phyloP scores from a whole-genome alignment of 768 basidiomycete species.

The Daedaleopsis sinensis region DNA sequence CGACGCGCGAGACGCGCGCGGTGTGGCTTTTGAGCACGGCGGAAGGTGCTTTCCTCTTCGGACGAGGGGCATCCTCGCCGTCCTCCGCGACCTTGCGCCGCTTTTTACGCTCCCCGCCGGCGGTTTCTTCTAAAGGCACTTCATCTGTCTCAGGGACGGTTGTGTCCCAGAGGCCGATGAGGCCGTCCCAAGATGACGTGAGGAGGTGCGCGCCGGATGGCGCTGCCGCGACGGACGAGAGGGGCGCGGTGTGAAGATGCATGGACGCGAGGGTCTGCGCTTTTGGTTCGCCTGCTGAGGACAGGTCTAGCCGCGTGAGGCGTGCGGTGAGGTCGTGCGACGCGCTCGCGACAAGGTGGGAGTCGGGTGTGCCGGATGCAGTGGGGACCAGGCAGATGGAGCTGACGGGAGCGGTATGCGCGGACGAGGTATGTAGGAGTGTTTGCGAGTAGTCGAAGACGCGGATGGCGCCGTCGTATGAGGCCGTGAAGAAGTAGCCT shows the following conservation, averaged over 20 bases:
- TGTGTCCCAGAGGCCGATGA: constrained; percentile 83
- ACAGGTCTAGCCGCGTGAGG: constrained; percentile 42
- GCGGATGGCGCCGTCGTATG: constrained; percentile 80
- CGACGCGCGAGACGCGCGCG: constrained; percentile 73
- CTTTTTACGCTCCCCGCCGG: constrained; percentile 52
- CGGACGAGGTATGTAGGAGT: constrained; percentile 47
- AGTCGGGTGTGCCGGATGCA: constrained; percentile 27
- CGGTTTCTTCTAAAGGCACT: constrained; percentile 44
- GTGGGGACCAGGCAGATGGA: constrained; percentile 58
- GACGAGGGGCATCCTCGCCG: constrained; percentile 34
- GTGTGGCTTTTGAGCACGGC: constrained; percentile 83
- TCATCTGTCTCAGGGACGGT: constrained; percentile 65
- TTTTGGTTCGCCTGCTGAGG: constrained; percentile 16
- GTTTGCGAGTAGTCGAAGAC: constrained; percentile 73
- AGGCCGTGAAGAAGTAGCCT: constrained; percentile 73
- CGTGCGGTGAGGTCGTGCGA: constrained; percentile 82
- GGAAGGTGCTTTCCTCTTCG: constrained; percentile 67
- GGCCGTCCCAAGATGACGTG: constrained; percentile 85
- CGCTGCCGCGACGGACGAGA: constrained; percentile 71
- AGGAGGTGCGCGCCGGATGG: constrained; percentile 63
- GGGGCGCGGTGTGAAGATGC: constrained; percentile 79
- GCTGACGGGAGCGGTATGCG: constrained; percentile 70
- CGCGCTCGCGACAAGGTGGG: constrained; percentile 58
- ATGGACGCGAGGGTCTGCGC: constrained; percentile 60
- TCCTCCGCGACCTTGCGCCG: constrained; percentile 52